Evolutionary conservation across 1,284 basidiomycete species (phyloP).

Genomic region (Cystobasidium pallidum): DNA sequence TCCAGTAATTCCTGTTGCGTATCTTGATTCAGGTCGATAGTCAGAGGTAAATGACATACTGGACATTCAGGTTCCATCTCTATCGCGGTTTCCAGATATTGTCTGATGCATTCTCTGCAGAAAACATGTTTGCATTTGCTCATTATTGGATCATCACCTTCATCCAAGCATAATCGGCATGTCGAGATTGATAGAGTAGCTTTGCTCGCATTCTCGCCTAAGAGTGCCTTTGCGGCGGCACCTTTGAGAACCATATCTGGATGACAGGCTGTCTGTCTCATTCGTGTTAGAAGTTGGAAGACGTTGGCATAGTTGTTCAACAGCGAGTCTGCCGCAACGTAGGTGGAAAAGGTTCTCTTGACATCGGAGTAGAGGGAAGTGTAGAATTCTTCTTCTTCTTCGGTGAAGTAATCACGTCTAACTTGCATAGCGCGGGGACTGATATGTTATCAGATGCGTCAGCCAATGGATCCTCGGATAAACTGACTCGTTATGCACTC

Average conservation of each 20-base stretch:
- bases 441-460: neutral
- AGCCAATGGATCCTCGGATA: neutral
- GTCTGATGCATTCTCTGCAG: conserved; percentile 83
- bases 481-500: neutral
- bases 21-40: conserved; percentile 92
- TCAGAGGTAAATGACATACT: conserved; percentile 88
- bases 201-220: conserved; percentile 64
- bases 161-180: conserved; percentile 93
- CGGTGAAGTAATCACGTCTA: conserved; percentile 89
- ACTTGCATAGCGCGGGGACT: conserved; percentile 83
- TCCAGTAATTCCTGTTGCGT: conserved; percentile 75
- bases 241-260: conserved; percentile 93
- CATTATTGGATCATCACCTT: conserved; percentile 95
- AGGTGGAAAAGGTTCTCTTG: conserved; percentile 88
- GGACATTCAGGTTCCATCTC: conserved; percentile 91
- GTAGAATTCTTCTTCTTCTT: conserved; percentile 96
- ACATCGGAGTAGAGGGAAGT: conserved; percentile 88
- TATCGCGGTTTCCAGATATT: conserved; percentile 77
- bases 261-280: conserved; percentile 68
- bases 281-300: conserved; percentile 68
- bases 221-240: conserved; percentile 65
- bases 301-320: conserved; percentile 83
- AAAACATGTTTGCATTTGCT: conserved; percentile 88
- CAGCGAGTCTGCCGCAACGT: conserved; percentile 83
- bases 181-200: conserved; percentile 65